phyloP scores from a whole-genome alignment of 176 grass and related monocot genomes.

The Coix lacrymajobi region DNA sequence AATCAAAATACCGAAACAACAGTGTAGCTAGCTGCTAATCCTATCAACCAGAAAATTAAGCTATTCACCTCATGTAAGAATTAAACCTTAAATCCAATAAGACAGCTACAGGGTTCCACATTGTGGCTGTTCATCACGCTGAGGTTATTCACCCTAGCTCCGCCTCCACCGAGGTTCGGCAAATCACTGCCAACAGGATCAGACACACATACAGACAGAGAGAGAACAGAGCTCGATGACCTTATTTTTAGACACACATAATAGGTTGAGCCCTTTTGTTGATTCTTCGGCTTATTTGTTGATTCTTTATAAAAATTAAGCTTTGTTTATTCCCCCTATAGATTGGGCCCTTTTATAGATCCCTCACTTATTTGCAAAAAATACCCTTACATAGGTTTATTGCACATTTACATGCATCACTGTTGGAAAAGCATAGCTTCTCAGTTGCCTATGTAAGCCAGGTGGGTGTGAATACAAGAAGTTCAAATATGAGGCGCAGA shows the following conservation, averaged over 20 bases:
- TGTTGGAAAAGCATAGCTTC: conserved; percentile 1
- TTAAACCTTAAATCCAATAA: conserved; percentile 19
- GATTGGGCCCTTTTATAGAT: not conserved
- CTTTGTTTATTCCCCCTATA: not conserved
- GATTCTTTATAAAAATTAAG: no score
- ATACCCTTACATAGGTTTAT: conserved; percentile 16
- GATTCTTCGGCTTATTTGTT: no score
- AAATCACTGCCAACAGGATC: conserved; percentile 33
- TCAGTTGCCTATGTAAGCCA: not conserved
- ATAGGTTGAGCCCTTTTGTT: no score
- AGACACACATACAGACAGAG: conserved; percentile 55
- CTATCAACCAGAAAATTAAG: conserved; percentile 15
- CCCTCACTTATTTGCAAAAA: not conserved
- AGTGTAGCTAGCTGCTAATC: conserved; percentile 9
- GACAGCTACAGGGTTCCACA: conserved; percentile 20
- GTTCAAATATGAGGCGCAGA: not conserved
- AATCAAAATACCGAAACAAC: conserved; percentile 20
- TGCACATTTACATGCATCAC: conserved; percentile 29
- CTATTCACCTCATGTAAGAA: conserved; percentile 25
- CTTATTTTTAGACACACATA: conserved; percentile 39
- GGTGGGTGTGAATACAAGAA: not conserved
- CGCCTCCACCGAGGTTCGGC: not conserved
- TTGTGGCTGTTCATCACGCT: conserved; percentile 39
- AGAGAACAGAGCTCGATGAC: conserved; percentile 77
- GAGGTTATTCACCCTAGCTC: conserved; percentile 32